Base-by-base conservation (phyloP, 2,329 filamentous ascomycete genomes). In the Colletotrichum australisinense region DNA sequence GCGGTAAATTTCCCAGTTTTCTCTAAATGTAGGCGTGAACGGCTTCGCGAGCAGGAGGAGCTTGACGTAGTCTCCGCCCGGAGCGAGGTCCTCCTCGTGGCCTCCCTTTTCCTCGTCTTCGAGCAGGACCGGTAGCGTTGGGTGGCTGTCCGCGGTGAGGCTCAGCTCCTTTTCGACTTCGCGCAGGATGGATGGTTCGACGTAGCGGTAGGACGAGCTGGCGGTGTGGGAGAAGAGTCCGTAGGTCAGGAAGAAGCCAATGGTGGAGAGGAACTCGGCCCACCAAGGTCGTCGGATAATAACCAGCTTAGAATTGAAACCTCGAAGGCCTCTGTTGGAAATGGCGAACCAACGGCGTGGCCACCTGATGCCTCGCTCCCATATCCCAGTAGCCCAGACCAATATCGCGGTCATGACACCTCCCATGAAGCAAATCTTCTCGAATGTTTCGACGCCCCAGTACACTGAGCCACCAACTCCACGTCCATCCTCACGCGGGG, bases 231-330 rank as follows among this genome's bases (percentile, higher is more conserved):
- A 94, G 74, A 94, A 92, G 53, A 91, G 83, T 5, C 92, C 91
- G 76, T 94, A 94, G 0, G 95, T 95, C 73, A 97, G 89, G 74
- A 97, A 89, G 83, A 96, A 97, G 14, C 88, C 91, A 58, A 93
- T 80, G 67, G 93, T 93, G 5, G 93, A 93, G 22, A 94, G 84
- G 30, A 93, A 81, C 80, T 98, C 96, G 73, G 91, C 90, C 89
- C 93, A 95, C 91, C 94, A 95, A 0, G 94, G 89, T 14, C 94
- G 91, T 78, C 94, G 92, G 68, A 97, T 93, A 69, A 98, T 89
- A 67, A 99, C 95, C 60, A 99, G 92, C 85, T 99, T 98, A 84
- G 95, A 94, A 83, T 99, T 99, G 89, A 98, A 97, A 68, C 90
- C 93, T 74, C 97, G 90, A 75, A 99, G 86, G 14, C 97, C 97